Base-by-base conservation (phyloP, 305 asterid species). In the Nicotiana rustica region DNA sequence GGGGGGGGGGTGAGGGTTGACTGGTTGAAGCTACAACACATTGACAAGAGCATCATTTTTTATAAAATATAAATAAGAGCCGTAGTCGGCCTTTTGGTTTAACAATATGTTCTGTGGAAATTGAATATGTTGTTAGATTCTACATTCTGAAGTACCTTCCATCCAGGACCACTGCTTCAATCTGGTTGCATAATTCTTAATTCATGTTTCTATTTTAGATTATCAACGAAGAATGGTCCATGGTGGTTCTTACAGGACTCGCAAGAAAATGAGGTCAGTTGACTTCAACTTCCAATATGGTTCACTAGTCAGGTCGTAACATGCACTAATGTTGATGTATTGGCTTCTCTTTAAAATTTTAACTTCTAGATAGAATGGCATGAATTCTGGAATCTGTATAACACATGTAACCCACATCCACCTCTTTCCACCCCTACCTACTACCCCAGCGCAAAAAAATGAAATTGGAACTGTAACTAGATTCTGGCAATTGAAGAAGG, bases 181-280 rank as follows among this genome's bases (percentile, higher is more conserved):
- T 56, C 70, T 61, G 35, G 47, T 36, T 7, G 17, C 19, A 25
- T 18, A 31, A 15, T 6, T 14, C 60, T 31, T 35, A 31, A 64
- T 33, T 36, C 19, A 15, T 57, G 56, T 35, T 60, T 47, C 47
- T 9, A 3, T 71, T 59, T 61, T 83, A 88, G 91, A 77, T 81
- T 88, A 79, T 85, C 85, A 59, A 67, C 73, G 13, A 82, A 70
- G 69, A 73, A 82, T 83, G 90, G 90, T 31, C 87, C 90, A 35
- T 88, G 90, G 89, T 82, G 87, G 87, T 88, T 88, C 86, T 78
- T 88, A 83, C 87, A 84, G 33, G 86, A 82, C 52, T 65, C 78
- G 0, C 17, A 29, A 52, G 64, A 80, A 59, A 59, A 67, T 38
- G 66, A 80, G 83, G 83, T 80, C 44, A n/a, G 78, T 67, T 80